Evolutionary conservation across 2,329 filamentous ascomycete species (phyloP).

Genomic region (Colletotrichum noveboracense): DNA sequence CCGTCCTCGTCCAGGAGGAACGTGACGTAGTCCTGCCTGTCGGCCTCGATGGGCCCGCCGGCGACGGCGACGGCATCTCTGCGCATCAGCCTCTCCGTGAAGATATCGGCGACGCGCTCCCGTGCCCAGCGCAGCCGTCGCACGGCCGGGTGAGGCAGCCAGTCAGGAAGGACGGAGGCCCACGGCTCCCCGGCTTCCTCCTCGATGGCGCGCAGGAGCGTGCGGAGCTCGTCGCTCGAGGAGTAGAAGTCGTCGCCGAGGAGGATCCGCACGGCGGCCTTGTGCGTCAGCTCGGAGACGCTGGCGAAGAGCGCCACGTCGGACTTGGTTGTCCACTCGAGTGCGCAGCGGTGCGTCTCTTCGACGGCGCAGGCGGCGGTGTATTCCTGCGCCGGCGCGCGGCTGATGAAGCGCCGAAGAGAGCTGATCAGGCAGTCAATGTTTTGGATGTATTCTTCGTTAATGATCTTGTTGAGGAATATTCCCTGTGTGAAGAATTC

Average conservation of each 20-base stretch:
- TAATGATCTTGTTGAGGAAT: slow-evolving; percentile 24
- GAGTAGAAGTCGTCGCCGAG: slow-evolving; percentile 26
- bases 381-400: slow-evolving; percentile 3
- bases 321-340: slow-evolving; percentile 3
- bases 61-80: slow-evolving; percentile 1
- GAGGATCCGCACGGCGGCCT: slow-evolving; percentile 13
- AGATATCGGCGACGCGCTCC: slow-evolving; percentile 22
- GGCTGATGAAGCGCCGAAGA: slow-evolving; percentile 17
- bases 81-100: slow-evolving; percentile 18
- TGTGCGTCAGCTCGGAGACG: slow-evolving; percentile 18
- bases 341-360: slow-evolving; percentile 21
- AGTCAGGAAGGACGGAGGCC: slow-evolving; percentile 15
- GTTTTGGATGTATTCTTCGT: slow-evolving; percentile 18
- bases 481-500: slow-evolving; percentile 1
- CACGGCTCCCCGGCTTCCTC: slow-evolving; percentile 1
- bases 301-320: slow-evolving; percentile 18
- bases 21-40: slow-evolving; percentile 23
- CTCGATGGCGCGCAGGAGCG: slow-evolving; percentile 17
- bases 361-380: slow-evolving; percentile 10
- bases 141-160: slow-evolving; percentile 22
- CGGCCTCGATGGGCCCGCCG: background rate
- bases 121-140: slow-evolving; percentile 7
- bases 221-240: slow-evolving; percentile 14
- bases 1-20: slow-evolving; percentile 19
- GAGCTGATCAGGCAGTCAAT: slow-evolving; percentile 5